Evolutionary conservation across 352 stramenopile genomes (phyloP).

Genomic region (Phytopythium cucurbitacearum): DNA sequence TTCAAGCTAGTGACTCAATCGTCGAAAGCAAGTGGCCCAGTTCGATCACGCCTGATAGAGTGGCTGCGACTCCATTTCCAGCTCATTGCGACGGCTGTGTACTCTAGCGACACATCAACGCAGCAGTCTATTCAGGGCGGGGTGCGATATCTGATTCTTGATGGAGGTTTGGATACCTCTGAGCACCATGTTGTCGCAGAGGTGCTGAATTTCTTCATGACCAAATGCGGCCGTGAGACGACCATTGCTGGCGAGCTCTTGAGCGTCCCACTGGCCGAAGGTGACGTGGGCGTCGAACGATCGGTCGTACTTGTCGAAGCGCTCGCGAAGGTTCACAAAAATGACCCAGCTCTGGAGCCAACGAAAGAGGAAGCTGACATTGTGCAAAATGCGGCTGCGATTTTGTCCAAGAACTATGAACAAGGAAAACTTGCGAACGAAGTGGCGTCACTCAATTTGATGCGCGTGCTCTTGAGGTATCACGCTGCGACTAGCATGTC

Average conservation of each 20-base stretch:
- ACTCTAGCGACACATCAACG: neutral
- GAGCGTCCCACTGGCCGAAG: neutral
- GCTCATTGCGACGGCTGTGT: constrained; percentile 7
- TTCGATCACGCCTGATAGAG: constrained; percentile 1
- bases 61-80: constrained; percentile 16
- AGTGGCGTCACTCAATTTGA: neutral
- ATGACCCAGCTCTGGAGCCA: neutral
- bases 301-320: neutral
- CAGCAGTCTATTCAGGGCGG: constrained; percentile 3
- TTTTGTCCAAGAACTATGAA: neutral
- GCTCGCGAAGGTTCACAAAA: neutral
- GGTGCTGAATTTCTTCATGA: constrained; percentile 28
- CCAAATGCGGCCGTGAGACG: constrained; percentile 7
- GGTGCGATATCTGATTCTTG: neutral
- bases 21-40: neutral
- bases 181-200: constrained; percentile 14
- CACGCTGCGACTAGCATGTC: neutral
- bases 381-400: neutral
- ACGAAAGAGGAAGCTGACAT: neutral
- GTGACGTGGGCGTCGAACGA: neutral
- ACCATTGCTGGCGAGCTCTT: constrained; percentile 36
- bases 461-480: neutral
- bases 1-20: constrained; percentile 1
- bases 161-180: no score
- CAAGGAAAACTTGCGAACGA: neutral